phyloP scores from a whole-genome alignment of 352 stramenopile genomes.

The Phytophthora chlamydospora region DNA sequence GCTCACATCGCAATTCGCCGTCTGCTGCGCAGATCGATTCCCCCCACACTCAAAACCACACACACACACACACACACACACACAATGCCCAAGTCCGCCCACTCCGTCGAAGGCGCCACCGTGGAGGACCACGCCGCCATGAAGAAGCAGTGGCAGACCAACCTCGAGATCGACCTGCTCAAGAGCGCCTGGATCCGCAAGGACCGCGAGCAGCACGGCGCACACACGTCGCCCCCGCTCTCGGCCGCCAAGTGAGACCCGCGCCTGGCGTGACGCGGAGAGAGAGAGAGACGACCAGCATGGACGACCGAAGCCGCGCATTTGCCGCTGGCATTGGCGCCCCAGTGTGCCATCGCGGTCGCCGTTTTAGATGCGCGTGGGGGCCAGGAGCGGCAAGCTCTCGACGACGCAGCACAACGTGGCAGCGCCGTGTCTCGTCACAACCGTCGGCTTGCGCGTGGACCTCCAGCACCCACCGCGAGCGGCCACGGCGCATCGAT shows the following conservation, averaged over 20 bases:
- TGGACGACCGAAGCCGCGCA: too few relatives aligned
- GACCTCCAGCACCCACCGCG: too few relatives aligned
- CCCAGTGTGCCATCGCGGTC: too few relatives aligned
- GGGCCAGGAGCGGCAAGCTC: too few relatives aligned
- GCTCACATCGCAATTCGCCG: conserved; percentile 47
- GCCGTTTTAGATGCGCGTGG: too few relatives aligned
- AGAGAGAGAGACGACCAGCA: background rate
- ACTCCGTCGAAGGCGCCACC: conserved; percentile 21
- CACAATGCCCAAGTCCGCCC: conserved; percentile 43
- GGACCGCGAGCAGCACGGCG: conserved; percentile 53
- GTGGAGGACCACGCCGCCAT: conserved; percentile 54
- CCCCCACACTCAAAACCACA: conserved; percentile 4
- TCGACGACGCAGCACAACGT: too few relatives aligned
- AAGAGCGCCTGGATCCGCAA: conserved; percentile 68
- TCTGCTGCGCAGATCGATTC: conserved; percentile 3
- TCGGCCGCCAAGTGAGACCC: conserved; percentile 41
- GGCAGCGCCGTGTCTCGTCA: too few relatives aligned
- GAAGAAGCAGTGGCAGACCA: conserved; percentile 72
- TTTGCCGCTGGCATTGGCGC: too few relatives aligned
- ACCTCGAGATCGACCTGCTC: conserved; percentile 68
- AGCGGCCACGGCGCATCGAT: conserved; percentile 8
- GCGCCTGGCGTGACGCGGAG: background rate
- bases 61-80: background rate
- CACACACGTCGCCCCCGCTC: conserved; percentile 36
- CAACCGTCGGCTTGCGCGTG: too few relatives aligned